phyloP scores from a whole-genome alignment of 805 yeast species.

The Ascoidea tarda region DNA sequence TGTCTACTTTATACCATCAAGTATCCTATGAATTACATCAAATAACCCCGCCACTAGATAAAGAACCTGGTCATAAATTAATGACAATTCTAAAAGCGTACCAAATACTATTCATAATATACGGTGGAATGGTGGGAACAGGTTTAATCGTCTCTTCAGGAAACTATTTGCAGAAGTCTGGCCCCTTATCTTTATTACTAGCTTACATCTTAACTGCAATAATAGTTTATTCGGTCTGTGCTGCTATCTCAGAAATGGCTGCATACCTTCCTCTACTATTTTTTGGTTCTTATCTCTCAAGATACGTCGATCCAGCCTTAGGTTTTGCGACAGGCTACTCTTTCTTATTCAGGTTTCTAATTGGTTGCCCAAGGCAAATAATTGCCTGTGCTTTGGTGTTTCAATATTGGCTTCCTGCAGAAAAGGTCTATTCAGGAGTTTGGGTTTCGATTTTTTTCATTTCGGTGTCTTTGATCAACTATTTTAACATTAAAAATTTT shows the following conservation, averaged over 20 bases:
- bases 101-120: conserved; percentile 43
- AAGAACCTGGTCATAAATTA: conserved; percentile 28
- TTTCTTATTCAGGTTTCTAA: conserved; percentile 66
- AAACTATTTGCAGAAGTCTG: conserved; percentile 36
- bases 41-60: conserved; percentile 21
- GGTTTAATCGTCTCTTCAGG: conserved; percentile 73
- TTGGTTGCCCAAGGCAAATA: conserved; percentile 48
- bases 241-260: conserved; percentile 63
- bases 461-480: conserved; percentile 26
- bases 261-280: conserved; percentile 52
- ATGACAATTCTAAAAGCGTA: conserved; percentile 32
- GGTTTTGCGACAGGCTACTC: conserved; percentile 60
- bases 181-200: conserved; percentile 51
- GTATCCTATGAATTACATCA: background rate
- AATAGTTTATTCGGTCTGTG: conserved; percentile 45
- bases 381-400: conserved; percentile 43
- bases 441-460: conserved; percentile 47
- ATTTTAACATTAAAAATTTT: conserved; percentile 38
- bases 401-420: conserved; percentile 36
- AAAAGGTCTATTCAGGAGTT: conserved; percentile 38
- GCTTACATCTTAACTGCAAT: conserved; percentile 51
- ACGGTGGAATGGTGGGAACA: conserved; percentile 41
- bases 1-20: background rate
- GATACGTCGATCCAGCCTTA: conserved; percentile 47
- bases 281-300: conserved; percentile 45